Evolutionary conservation across 2,329 filamentous ascomycete species (phyloP), one percentile per base, ranked within the genome.

Genomic region (Phaeosphaeria sp.): DNA sequence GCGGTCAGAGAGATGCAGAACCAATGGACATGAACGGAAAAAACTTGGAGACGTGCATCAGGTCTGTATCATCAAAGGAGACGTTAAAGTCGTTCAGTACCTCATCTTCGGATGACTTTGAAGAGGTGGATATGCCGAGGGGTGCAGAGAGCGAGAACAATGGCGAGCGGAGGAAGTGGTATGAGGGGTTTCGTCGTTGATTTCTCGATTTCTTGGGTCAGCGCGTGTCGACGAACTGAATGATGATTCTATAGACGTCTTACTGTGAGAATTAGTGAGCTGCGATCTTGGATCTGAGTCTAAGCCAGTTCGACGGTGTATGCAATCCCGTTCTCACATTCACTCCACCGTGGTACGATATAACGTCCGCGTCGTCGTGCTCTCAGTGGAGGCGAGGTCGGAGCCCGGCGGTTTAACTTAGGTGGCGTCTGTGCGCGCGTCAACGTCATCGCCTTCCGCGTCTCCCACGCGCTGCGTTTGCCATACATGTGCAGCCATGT

Each of bases 161-260:
- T 39, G 60, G 58, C 6, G 33, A 20, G 11, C 52, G 23, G 20
- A 58, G 52, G 41, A 61, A 55, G 52, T 60, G 62, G 62, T 65
- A 62, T n/a, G 60, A 52, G 36, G 55, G 50, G 6, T 60, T 63
- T 39, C 54, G 56, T 47, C 44, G 55, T 3, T 58, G 22, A 22
- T 15, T 13, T 23, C n/a, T 9, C 6, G n/a, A 25, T 7, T 22
- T 3, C 21, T 46, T 21, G 22, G 9, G 21, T 43, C 17, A 11
- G 13, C 5, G 13, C 30, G 30, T 36, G 30, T 36, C 25, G 4
- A 9, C 9, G 9, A 41, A 41, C 5, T 41, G 11, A 6, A 41
- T 41, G 13, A 41, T 41, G 13, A 6, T 41, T 5, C 36, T 6
- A 9, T 27, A 27, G 4, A 9, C 25, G 9, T 5, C 25, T 27